phyloP scores from a whole-genome alignment of 2,329 filamentous ascomycete genomes.

The Davidsoniella australis region DNA sequence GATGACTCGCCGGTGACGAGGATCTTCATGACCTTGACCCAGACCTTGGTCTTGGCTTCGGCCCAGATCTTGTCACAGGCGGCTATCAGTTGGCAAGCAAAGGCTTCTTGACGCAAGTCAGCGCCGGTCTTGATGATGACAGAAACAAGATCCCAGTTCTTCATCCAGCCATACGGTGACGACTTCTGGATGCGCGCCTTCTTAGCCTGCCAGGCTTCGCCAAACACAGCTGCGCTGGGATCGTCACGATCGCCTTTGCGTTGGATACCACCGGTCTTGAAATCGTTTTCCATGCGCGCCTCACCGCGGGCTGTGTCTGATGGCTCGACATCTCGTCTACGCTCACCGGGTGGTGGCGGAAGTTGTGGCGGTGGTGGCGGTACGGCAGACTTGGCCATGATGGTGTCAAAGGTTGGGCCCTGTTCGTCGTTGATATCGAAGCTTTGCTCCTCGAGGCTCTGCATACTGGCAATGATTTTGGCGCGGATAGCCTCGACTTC shows the following conservation, averaged over 20 bases:
- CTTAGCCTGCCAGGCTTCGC: constrained; percentile 72
- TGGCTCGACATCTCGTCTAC: constrained; percentile 18
- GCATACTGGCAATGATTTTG: constrained; percentile 83
- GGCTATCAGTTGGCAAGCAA: constrained; percentile 69
- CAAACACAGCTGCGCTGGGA: constrained; percentile 71
- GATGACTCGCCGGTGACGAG: constrained; percentile 72
- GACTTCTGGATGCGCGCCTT: constrained; percentile 70
- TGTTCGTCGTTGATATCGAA: constrained; percentile 60
- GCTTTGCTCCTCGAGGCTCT: constrained; percentile 69
- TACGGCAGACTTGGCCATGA: constrained; percentile 56
- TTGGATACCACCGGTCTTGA: constrained; percentile 70
- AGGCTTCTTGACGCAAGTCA: constrained; percentile 69
- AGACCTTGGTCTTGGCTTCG: constrained; percentile 59
- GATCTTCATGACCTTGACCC: constrained; percentile 79
- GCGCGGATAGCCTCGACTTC: constrained; percentile 72
- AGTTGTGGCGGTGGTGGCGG: constrained; percentile 21
- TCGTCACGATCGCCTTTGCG: constrained; percentile 70
- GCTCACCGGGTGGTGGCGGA: constrained; percentile 8
- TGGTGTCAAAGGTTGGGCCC: constrained; percentile 62
- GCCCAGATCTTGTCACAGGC: constrained; percentile 71
- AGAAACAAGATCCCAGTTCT: constrained; percentile 75
- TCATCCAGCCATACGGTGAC: constrained; percentile 76
- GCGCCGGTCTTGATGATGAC: constrained; percentile 80
- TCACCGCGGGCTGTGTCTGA: constrained; percentile 44
- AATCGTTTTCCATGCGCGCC: constrained; percentile 76